Conservation (phyloP, 2,329 filamentous ascomycete genomes). For the Bipolaris bicolor region DNA sequence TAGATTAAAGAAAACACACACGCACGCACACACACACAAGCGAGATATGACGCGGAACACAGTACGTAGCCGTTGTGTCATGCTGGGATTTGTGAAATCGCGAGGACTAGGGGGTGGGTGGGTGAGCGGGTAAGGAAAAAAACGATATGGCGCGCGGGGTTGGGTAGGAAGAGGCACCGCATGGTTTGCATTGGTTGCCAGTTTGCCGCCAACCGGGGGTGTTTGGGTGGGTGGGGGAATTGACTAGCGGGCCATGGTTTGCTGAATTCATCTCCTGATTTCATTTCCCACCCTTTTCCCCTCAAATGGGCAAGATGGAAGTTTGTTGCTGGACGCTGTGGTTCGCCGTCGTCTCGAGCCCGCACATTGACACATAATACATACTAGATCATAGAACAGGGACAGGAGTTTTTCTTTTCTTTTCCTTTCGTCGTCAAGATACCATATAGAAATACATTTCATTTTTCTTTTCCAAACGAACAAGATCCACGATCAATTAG, state of each 20-base stretch:
- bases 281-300: too few species aligned
- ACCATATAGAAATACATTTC: not conserved
- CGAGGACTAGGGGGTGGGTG: not conserved
- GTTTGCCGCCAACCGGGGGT: too few species aligned
- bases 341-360: too few species aligned
- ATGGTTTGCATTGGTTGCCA: too few species aligned
- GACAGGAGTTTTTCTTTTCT: not conserved
- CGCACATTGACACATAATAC: too few species aligned
- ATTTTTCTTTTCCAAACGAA: not conserved
- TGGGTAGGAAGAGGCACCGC: not conserved
- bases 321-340: too few species aligned
- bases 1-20: too few species aligned
- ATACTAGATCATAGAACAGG: not conserved
- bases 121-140: not conserved
- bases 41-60: too few species aligned
- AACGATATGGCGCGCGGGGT: not conserved
- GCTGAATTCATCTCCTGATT: not conserved
- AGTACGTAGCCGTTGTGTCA: not conserved
- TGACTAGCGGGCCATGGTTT: not conserved
- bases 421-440: not conserved
- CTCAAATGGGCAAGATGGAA: too few species aligned
- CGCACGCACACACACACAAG: too few species aligned
- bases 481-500: not conserved
- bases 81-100: not conserved
- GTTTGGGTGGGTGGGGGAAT: not conserved